Base-by-base conservation (phyloP, 106 monocot genomes). In the Dendrobium officinale region DNA sequence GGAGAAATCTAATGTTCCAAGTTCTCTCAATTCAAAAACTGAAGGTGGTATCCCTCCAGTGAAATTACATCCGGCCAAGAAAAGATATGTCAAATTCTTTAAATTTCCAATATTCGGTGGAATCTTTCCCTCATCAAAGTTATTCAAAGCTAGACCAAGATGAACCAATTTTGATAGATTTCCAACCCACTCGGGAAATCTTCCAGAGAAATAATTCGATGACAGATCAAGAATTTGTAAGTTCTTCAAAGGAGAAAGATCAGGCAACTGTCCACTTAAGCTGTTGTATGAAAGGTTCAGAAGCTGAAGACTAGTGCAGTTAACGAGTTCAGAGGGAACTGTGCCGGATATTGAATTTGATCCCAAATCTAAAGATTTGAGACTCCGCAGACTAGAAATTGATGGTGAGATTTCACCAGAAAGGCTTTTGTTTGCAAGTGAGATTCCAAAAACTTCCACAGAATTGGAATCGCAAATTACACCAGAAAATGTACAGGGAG, bases 31-130 rank as follows among this genome's bases (percentile, higher is more conserved):
- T 56, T 81, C 67, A 44, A 85, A 94, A 47, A 96, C 77, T 4
- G 80, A 87, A 6, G 79, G 41, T 10, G 96, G 93, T 20, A 96
- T 96, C 43, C 72, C 77, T 24, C 96, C 92, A 24, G 19, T 77
- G 44, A 93, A 76, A 70, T 90, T 92, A 76, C 92, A 90, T 26
- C 80, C 6, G 1, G 85, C 86, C 84, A 94, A 20, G 81, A 85
- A 96, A 26, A 96, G 85, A 81, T 77, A 88, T 18, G 84, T 92
- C 80, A 96, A 76, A 64, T 94, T 96, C 87, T 87, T 90, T 82
- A 94, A 85, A 56, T 84, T 80, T 56, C 92, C 88, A 33, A 96
- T 85, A 55, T 70, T 85, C 20, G 75, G 72, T 26, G 90, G 90
- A 49, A 92, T 83, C 73, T 77, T 72, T 7, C 94, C 88, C n/a